A percentile compares a stretch with the other conserved stretches of the same genome.
Conservation (phyloP, 1,284 basidiomycete species). For the Psilocybe mexicana region DNA sequence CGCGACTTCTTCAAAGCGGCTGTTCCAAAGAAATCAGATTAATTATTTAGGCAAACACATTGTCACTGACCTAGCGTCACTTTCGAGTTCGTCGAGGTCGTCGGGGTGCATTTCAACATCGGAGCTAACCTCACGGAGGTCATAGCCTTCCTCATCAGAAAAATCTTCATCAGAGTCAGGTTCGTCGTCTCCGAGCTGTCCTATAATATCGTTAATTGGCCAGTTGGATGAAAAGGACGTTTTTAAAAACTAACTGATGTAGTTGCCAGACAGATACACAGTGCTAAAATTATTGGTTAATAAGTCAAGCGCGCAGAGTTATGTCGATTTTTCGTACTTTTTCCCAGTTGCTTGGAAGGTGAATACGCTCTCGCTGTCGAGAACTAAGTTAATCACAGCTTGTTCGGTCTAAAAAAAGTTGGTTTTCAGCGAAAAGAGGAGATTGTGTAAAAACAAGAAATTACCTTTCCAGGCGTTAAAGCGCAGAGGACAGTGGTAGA, state of each 20-base stretch:
- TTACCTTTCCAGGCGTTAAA: conserved; percentile 73
- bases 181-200: conserved; percentile 43
- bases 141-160: conserved; percentile 56
- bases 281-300: conserved; percentile 45
- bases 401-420: conserved; percentile 70
- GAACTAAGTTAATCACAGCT: conserved; percentile 71
- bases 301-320: neutral
- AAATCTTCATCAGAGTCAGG: conserved; percentile 46
- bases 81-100: conserved; percentile 52
- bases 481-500: conserved; percentile 61
- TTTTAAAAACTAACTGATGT: conserved; percentile 57
- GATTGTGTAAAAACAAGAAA: conserved; percentile 1
- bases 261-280: conserved; percentile 89
- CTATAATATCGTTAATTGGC: conserved; percentile 30
- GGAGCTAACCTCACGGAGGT: conserved; percentile 72
- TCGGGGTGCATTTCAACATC: conserved; percentile 70
- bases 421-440: neutral
- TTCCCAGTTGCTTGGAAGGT: conserved; percentile 79
- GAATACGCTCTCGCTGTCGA: conserved; percentile 72
- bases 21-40: conserved; percentile 25
- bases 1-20: conserved; percentile 69
- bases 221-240: neutral
- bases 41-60: conserved; percentile 17
- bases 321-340: conserved; percentile 53
- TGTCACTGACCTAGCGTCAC: conserved; percentile 53